Evolutionary conservation across 345 rosid species (phyloP), one percentile per base, ranked within the genome.

Genomic region (Iberis pinnata): DNA sequence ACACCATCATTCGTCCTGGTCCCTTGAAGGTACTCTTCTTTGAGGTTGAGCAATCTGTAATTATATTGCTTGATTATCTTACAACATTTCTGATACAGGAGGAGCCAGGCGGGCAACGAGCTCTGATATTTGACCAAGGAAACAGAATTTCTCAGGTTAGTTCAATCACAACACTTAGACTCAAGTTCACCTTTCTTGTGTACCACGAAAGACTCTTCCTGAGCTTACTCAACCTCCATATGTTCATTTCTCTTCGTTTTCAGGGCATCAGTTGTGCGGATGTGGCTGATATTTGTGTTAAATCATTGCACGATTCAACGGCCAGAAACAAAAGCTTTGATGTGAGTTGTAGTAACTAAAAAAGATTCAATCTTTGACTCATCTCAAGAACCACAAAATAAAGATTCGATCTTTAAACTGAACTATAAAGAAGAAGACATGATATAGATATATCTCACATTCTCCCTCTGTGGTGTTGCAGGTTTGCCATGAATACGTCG

Each of bases 301-400:
- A 89, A 77, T 83, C 97, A 37, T 68, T 89, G 70, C 97, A 89
- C 33, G 89, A 89, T 67, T 72, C 95, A 46, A 83, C 90, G 4
- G 95, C 97, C 49, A 80, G 95, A 68, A 89, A 89, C 75, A 89
- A 86, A 79, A 86, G 97, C 76, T 89, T 89, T 52, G 95, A 89
- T 63, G 97, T 76, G 60, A 63, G 95, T 76, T 11, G 17, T 42
- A 26, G 13, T 8, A 51, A 3, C 13, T 15, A 14, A 17, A 27
- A 17, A 18, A 7, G 3, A 12, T 38, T 11, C 12, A 13, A 7
- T 18, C 4, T 0, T 37, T 11, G 43, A 16, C 12, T 4, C 13
- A 15, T 22, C 22, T 24, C 1, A 37, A 39, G 35, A 39, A 37
- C 36, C 39, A 55, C n/a, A 46, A 38, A 16, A 15, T 11, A 55